phyloP scores from a whole-genome alignment of 768 basidiomycete species.

The Trametes cingulata region DNA sequence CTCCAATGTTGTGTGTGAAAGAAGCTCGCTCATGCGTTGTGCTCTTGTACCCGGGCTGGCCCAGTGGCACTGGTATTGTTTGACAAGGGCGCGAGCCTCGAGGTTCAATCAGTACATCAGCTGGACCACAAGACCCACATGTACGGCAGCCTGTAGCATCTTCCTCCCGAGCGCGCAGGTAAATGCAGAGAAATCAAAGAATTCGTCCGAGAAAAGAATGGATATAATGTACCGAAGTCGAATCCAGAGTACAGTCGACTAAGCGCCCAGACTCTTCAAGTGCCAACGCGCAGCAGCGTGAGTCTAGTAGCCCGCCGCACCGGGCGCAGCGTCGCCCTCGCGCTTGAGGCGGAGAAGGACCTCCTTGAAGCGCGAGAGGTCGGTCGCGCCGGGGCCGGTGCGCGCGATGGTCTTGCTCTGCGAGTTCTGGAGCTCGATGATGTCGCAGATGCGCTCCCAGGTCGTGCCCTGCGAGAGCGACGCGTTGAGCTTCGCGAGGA shows the following conservation, averaged over 20 bases:
- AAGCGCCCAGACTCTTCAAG: background rate
- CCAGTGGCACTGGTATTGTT: no score
- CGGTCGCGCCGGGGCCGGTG: constrained; percentile 84
- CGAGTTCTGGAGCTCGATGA: constrained; percentile 90
- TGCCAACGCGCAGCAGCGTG: background rate
- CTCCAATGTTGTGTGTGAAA: no score
- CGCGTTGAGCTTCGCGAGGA: constrained; percentile 67
- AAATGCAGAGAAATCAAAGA: background rate
- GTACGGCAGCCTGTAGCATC: no score
- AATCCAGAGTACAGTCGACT: constrained; percentile 9
- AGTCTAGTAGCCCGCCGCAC: constrained; percentile 82
- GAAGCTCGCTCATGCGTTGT: no score
- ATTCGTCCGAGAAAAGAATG: constrained; percentile 1
- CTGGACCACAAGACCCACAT: no score
- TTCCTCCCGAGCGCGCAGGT: no score
- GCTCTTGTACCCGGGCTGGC: no score
- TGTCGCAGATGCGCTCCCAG: constrained; percentile 90
- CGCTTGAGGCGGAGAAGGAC: constrained; percentile 85
- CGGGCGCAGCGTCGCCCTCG: constrained; percentile 89
- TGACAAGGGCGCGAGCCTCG: no score
- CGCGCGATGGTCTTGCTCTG: constrained; percentile 95
- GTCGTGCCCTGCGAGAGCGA: constrained; percentile 88
- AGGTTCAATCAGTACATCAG: no score
- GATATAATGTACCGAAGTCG: constrained; percentile 11
- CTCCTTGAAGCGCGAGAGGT: constrained; percentile 89